Percentiles rank a stretch among this genome's conserved stretches.
Evolutionary conservation across 2,329 filamentous ascomycete genomes (phyloP).

Genomic region (Claviceps capensis): DNA sequence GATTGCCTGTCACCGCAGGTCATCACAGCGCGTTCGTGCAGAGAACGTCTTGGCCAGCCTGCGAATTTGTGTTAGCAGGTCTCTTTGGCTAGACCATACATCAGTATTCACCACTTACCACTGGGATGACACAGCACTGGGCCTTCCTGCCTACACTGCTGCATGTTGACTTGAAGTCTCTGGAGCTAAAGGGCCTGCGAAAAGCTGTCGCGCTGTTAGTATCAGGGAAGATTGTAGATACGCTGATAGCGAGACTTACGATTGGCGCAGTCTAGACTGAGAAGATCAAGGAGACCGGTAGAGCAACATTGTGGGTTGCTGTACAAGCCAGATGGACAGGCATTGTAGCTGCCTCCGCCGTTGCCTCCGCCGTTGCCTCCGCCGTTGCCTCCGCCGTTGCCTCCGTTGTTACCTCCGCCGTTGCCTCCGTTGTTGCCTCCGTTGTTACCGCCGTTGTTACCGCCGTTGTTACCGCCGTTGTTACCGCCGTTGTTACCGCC

Average conservation of each 20-base stretch:
- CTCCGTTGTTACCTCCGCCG: neutral
- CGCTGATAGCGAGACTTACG: conserved; percentile 5
- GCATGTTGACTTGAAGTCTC: conserved; percentile 5
- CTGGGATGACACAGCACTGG: conserved; percentile 7
- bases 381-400: neutral
- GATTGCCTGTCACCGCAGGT: neutral
- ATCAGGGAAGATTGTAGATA: neutral
- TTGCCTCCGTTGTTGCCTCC: conserved; percentile 1
- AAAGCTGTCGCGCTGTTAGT: conserved; percentile 1
- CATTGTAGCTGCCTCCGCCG: neutral
- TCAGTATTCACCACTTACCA: conserved; percentile 3
- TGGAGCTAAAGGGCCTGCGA: neutral
- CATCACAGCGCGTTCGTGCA: neutral
- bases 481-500: neutral
- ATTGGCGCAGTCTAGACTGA: conserved; percentile 4
- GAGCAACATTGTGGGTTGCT: conserved; percentile 8
- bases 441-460: neutral
- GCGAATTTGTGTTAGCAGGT: neutral
- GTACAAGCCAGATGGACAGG: conserved; percentile 4
- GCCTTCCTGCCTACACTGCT: neutral
- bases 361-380: neutral
- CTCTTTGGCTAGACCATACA: too few relatives aligned
- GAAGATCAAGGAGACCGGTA: conserved; percentile 3
- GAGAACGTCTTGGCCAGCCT: conserved; percentile 4
- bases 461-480: neutral